phyloP scores from a whole-genome alignment of 139 green algal species.

The Coccomyxa sp. region DNA sequence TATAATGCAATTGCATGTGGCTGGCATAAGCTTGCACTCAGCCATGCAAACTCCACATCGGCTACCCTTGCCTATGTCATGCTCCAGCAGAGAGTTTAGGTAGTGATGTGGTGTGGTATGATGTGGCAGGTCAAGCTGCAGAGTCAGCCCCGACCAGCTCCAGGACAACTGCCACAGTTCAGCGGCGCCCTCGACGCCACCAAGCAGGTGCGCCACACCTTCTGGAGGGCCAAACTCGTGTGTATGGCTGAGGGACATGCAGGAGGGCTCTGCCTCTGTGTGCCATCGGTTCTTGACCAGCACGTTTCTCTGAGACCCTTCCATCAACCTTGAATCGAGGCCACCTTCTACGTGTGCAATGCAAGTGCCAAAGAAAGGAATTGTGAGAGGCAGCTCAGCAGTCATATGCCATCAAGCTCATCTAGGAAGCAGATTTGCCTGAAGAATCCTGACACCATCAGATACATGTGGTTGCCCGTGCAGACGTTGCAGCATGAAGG shows the following conservation, averaged over 20 bases:
- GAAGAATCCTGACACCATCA: neutral
- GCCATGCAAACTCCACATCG: too few relatives aligned
- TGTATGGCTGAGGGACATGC: neutral
- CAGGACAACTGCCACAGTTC: constrained; percentile 24
- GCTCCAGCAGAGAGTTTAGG: neutral
- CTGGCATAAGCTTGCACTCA: too few relatives aligned
- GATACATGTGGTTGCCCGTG: neutral
- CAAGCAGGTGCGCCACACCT: constrained; percentile 25
- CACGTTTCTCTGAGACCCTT: too few relatives aligned
- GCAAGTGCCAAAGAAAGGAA: neutral
- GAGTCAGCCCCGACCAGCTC: constrained; percentile 39
- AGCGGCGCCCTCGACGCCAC: constrained; percentile 37
- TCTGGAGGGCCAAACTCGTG: neutral
- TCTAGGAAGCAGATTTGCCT: neutral
- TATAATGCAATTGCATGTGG: too few relatives aligned
- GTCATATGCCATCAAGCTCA: neutral
- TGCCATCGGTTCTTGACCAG: too few relatives aligned
- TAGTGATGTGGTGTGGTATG: neutral
- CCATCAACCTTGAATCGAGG: too few relatives aligned
- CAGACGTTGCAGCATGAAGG: constrained; percentile 61
- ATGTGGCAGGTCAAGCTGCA: constrained; percentile 47
- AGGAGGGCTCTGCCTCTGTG: too few relatives aligned
- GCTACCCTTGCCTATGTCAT: too few relatives aligned
- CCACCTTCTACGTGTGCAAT: too few relatives aligned
- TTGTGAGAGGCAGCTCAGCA: neutral